Evolutionary conservation across 2,329 filamentous ascomycete species (phyloP).

Genomic region (Penicillium sp.): DNA sequence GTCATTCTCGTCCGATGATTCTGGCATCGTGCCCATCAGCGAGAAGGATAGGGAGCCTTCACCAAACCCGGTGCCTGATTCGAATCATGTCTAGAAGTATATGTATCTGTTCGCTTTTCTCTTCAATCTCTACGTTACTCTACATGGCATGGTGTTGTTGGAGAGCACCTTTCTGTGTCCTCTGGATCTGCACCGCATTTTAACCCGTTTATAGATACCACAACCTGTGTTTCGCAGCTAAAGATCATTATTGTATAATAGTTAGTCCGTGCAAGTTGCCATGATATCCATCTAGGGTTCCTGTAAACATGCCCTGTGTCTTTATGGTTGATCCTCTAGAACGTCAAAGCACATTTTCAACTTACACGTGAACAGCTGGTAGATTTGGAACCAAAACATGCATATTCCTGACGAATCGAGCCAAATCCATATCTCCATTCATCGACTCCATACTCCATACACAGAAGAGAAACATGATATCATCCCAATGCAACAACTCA

Average conservation of each 20-base stretch:
- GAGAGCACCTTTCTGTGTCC: not conserved
- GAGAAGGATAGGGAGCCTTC: constrained; percentile 24
- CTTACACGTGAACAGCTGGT: not conserved
- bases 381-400: not conserved
- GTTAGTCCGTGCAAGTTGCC: too few species aligned
- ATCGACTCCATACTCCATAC: constrained; percentile 22
- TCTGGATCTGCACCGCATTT: not conserved
- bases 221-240: not conserved
- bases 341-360: not conserved
- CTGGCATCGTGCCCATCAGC: constrained; percentile 22
- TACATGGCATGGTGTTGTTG: not conserved
- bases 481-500: constrained; percentile 22
- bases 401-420: constrained; percentile 9
- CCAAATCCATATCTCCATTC: constrained; percentile 7
- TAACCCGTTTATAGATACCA: constrained; percentile 1
- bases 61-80: constrained; percentile 17
- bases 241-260: not conserved
- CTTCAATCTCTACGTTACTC: not conserved
- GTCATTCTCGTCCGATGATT: constrained; percentile 37
- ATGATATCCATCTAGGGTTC: not conserved
- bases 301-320: not conserved
- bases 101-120: not conserved
- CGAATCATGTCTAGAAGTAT: constrained; percentile 6
- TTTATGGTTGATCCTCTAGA: not conserved
- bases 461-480: constrained; percentile 21